These are phyloP conservation scores for Tilletiaria anomala DNA, from an alignment of 1,284 basidiomycete species.

Conservation along the genomic window DNA sequence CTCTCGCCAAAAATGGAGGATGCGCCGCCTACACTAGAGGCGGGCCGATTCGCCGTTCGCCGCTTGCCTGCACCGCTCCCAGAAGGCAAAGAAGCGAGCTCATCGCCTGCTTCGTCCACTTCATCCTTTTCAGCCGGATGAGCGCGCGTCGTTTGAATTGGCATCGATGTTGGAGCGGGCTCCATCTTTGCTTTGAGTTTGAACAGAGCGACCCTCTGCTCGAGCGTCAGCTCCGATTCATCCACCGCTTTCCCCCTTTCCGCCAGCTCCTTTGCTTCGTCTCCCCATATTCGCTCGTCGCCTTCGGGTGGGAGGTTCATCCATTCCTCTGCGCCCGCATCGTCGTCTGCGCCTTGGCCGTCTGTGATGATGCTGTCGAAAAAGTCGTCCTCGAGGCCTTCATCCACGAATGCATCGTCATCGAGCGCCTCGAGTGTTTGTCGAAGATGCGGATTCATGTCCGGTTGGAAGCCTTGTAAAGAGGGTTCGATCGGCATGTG, in stretches of 20 bases:
- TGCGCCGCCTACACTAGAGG: constrained; percentile 11
- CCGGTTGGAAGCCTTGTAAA: constrained; percentile 68
- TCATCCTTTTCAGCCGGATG: constrained; percentile 5
- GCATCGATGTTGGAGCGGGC: no score
- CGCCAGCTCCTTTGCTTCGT: constrained; percentile 5
- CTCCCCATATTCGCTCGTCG: constrained; percentile 29
- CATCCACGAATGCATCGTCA: constrained; percentile 62
- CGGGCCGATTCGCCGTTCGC: constrained; percentile 10
- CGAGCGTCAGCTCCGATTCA: constrained; percentile 22
- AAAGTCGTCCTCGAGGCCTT: constrained; percentile 49
- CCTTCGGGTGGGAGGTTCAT: constrained; percentile 29
- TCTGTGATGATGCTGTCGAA: neutral
- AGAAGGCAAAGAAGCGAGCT: constrained; percentile 12
- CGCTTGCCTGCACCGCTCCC: constrained; percentile 8
- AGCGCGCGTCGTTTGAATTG: no score
- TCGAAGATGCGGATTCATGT: constrained; percentile 89
- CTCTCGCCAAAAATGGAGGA: constrained; percentile 9
- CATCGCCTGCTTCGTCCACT: constrained; percentile 20
- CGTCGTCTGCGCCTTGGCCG: constrained; percentile 23
- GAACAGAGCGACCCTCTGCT: constrained; percentile 33
- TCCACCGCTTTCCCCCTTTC: constrained; percentile 4
- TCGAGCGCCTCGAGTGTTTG: constrained; percentile 89
- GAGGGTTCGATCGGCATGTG: constrained; percentile 16
- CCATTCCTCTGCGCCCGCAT: constrained; percentile 17
- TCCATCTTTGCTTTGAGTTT: constrained; percentile 19